phyloP scores from a whole-genome alignment of 257 asterid genomes.

The Penstemon barbatus region DNA sequence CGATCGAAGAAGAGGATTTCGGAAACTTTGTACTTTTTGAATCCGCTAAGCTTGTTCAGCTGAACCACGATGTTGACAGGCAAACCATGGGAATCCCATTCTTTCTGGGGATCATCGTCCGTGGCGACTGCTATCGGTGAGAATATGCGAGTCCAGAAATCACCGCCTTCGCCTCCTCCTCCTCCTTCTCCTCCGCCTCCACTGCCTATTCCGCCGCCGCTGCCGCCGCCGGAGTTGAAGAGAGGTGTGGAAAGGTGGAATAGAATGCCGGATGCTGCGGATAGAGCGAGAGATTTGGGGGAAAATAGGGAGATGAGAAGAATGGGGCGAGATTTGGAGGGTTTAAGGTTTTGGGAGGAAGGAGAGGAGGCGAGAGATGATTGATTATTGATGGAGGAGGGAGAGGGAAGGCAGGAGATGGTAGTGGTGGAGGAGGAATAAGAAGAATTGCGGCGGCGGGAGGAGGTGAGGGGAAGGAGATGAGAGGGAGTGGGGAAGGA shows the following conservation, averaged over 20 bases:
- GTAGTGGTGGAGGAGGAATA: conserved; percentile 6
- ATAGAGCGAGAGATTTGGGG: conserved; percentile 44
- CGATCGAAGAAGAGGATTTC: conserved; percentile 78
- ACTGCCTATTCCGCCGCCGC: conserved; percentile 37
- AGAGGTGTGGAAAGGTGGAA: conserved; percentile 27
- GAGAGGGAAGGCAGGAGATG: conserved; percentile 23
- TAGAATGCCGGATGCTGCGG: conserved; percentile 64
- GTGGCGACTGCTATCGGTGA: conserved; percentile 62
- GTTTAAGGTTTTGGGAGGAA: conserved; percentile 54
- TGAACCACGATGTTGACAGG: conserved; percentile 86
- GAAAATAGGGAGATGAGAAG: conserved; percentile 31
- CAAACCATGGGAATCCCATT: conserved; percentile 92
- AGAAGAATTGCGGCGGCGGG: conserved; percentile 34
- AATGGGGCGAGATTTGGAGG: conserved; percentile 34
- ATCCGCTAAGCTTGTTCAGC: conserved; percentile 81
- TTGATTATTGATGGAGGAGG: conserved; percentile 31
- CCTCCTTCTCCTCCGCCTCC: conserved; percentile 54
- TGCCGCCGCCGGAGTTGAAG: conserved; percentile 39
- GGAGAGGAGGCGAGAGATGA: conserved; percentile 37
- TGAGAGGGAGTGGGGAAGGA: conserved; percentile 50
- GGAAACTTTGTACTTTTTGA: conserved; percentile 82
- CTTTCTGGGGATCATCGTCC: conserved; percentile 74
- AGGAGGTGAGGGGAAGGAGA: conserved; percentile 43
- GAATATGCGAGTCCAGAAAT: conserved; percentile 60
- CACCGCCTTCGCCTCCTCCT: conserved; percentile 47